Evolutionary conservation across 441 rosid genomes (phyloP).

Genomic region (Hypseocharis bilobata): DNA sequence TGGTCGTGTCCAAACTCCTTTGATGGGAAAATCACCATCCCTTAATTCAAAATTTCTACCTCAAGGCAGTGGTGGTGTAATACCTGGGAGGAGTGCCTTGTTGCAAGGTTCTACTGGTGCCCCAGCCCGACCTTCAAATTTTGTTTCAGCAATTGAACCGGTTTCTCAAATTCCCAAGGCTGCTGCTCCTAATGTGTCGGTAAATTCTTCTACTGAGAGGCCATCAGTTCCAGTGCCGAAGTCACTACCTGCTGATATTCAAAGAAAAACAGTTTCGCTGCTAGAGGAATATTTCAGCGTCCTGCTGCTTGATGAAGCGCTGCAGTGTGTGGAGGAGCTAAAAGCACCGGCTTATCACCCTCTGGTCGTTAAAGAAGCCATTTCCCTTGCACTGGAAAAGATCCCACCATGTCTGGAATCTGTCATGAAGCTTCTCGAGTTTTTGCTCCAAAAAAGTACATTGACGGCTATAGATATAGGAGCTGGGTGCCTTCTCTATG

Average conservation of each 20-base stretch:
- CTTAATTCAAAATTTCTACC: slow-evolving; percentile 55
- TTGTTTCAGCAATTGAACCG: slow-evolving; percentile 18
- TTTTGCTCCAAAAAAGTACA: slow-evolving; percentile 41
- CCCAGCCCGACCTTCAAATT: slow-evolving; percentile 12
- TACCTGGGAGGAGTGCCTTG: slow-evolving; percentile 61
- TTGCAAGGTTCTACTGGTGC: slow-evolving; percentile 41
- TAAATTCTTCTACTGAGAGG: slow-evolving; percentile 35
- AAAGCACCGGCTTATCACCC: slow-evolving; percentile 55
- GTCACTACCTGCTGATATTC: slow-evolving; percentile 37
- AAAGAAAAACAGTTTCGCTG: slow-evolving; percentile 46
- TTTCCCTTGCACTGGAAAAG: slow-evolving; percentile 58
- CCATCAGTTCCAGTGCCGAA: slow-evolving; percentile 31
- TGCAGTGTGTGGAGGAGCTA: slow-evolving; percentile 63
- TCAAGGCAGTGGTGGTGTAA: slow-evolving; percentile 58
- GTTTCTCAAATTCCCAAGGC: slow-evolving; percentile 9
- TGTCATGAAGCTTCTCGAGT: slow-evolving; percentile 42
- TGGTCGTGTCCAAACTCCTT: slow-evolving; percentile 36
- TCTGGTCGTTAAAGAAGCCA: slow-evolving; percentile 73
- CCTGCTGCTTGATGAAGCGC: slow-evolving; percentile 57
- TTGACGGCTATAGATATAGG: slow-evolving; percentile 42
- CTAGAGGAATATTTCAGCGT: slow-evolving; percentile 64
- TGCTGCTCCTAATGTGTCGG: slow-evolving; percentile 15
- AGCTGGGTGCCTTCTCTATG: slow-evolving; percentile 60
- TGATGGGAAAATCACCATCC: slow-evolving; percentile 39
- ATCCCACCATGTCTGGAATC: slow-evolving; percentile 57